These are phyloP conservation scores for Sungouiella thailandica DNA, from an alignment of 805 yeast genomes.

Conservation along the genomic window DNA sequence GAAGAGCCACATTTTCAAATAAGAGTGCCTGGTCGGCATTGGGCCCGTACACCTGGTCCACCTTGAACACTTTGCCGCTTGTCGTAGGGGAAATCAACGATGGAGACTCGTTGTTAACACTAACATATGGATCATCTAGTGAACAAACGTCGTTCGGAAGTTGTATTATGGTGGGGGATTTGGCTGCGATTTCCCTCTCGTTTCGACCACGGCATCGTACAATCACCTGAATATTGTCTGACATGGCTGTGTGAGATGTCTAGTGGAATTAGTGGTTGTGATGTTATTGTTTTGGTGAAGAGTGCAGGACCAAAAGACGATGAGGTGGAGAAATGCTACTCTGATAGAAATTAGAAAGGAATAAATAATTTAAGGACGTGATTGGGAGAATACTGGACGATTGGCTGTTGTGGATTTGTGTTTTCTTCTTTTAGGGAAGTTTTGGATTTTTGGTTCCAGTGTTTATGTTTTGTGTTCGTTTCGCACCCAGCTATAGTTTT, in stretches of 20 bases:
- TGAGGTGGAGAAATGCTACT: neutral
- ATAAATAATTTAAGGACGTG: too few species aligned
- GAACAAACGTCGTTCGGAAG: constrained; percentile 32
- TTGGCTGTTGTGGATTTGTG: too few species aligned
- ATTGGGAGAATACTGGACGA: too few species aligned
- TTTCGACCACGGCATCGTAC: constrained; percentile 53
- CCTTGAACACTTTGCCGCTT: constrained; percentile 46
- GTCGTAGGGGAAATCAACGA: constrained; percentile 18
- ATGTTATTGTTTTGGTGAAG: constrained; percentile 7
- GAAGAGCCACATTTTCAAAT: constrained; percentile 66
- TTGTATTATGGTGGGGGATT: constrained; percentile 44
- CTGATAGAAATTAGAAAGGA: neutral
- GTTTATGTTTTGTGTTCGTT: too few species aligned
- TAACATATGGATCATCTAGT: constrained; percentile 15
- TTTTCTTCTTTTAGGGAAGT: too few species aligned
- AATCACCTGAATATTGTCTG: constrained; percentile 44
- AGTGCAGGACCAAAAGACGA: constrained; percentile 3
- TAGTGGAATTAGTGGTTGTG: constrained; percentile 2
- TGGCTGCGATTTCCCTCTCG: constrained; percentile 37
- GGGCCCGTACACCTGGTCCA: constrained; percentile 82
- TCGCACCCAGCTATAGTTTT: too few species aligned
- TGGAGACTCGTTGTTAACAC: constrained; percentile 15
- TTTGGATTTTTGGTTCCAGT: too few species aligned
- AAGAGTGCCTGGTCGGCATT: constrained; percentile 67
- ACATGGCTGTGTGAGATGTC: constrained; percentile 8